A percentile compares a stretch with the other conserved stretches of the same genome.
phyloP scores from a whole-genome alignment of 1,284 basidiomycete species.

The Agroathelia rolfsii region DNA sequence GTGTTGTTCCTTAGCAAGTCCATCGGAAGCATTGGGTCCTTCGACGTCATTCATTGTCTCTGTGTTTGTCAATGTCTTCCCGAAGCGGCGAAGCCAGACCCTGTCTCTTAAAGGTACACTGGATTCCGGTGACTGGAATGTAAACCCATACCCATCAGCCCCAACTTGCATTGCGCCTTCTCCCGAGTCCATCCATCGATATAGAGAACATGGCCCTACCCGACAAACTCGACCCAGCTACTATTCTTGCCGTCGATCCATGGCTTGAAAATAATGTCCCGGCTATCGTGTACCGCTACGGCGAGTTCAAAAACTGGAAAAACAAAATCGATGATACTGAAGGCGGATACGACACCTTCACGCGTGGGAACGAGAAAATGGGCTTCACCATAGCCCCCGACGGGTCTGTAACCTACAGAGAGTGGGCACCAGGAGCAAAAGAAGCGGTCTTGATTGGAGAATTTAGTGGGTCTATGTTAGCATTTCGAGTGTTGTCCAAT shows the following conservation, averaged over 20 bases:
- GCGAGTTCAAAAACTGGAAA: constrained; percentile 66
- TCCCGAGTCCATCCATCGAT: too few species aligned
- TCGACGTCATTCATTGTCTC: too few species aligned
- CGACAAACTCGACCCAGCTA: constrained; percentile 44
- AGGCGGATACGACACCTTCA: constrained; percentile 85
- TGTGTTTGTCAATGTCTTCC: too few species aligned
- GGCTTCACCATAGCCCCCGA: constrained; percentile 71
- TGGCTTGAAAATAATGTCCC: constrained; percentile 72
- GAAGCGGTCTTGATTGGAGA: constrained; percentile 88
- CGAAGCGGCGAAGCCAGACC: too few species aligned
- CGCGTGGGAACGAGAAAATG: constrained; percentile 78
- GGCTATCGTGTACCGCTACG: constrained; percentile 65
- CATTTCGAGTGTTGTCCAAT: constrained; percentile 4
- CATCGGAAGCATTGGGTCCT: too few species aligned
- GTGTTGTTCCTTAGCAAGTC: too few species aligned
- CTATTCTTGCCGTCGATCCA: constrained; percentile 51
- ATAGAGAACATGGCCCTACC: too few species aligned
- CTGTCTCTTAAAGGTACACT: too few species aligned
- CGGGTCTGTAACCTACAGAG: constrained; percentile 75
- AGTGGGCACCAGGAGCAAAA: constrained; percentile 90
- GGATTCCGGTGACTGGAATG: too few species aligned
- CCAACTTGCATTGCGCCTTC: too few species aligned
- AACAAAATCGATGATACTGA: constrained; percentile 66
- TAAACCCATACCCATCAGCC: too few species aligned
- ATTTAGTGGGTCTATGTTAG: constrained; percentile 66